Base-by-base conservation (phyloP, 495 filamentous ascomycete species). In the Xylaria telfairii region DNA sequence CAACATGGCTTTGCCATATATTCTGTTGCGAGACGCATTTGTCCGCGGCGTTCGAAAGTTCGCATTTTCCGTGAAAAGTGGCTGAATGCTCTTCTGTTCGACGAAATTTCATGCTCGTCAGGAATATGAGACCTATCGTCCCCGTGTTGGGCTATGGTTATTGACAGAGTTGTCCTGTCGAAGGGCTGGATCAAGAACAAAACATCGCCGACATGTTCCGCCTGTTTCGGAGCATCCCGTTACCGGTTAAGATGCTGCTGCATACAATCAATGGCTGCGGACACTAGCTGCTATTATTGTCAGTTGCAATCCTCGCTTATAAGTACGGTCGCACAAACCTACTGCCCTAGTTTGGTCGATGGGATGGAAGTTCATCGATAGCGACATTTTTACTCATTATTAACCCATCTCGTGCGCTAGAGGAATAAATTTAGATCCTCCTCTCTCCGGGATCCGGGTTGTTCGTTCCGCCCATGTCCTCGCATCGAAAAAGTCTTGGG, bases 301-400 rank as follows among this genome's bases (percentile, higher is more conserved):
- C 46, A 68, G 65, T 68, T 47, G 39, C 39, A 59, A 32, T 46
- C 21, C n/a, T 68, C 37, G 65, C 39, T 59, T 68, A 68, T 32
- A 53, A 49, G 47, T 28, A 34, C 53, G 26, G 39, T 68, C 65
- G 42, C 26, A 60, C 65, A 21, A 21, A 47, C 49, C 51, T 53
- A 53, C 37, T 37, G 1, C 51, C 37, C 12, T 42, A 32, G 24
- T 17, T 47, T 26, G 30, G 12, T 68, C 32, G 37, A 47, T 26
- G 39, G 41, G 34, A 60, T 57, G 26, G 30, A 59, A 68, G 34
- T 19, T n/a, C 26, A 62, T 62, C 10, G 32, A 24, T 41, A 53
- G 46, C 17, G 30, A 42, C 21, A 6, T 32, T 15, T 66, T 66
- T 26, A 21, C 34, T 32, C 64, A 41, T 66, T 26, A 26, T 54